Base-by-base conservation (phyloP, 257 asterid genomes). In the Vinca minor region DNA sequence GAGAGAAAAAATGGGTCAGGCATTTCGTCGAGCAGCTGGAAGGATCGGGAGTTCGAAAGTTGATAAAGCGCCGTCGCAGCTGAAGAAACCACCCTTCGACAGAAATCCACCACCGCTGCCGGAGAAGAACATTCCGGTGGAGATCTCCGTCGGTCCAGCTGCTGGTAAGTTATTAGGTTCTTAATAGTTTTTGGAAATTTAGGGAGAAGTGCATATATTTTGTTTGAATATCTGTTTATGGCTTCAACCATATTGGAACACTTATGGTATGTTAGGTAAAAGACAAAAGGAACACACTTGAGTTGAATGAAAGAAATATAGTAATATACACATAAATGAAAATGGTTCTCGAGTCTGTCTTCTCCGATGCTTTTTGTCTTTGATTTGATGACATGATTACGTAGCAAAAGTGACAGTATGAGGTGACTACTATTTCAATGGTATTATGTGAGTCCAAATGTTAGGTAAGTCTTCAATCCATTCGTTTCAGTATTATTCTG, bases 21-120 rank as follows among this genome's bases (percentile, higher is more conserved):
- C 98, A 81, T 83, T 91, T 78, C 94, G 98, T 78, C 92, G 98
- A 83, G 95, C 96, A 74, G 50, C 87, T 69, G 96, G 98, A 15
- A 86, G 92, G 88, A 81, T 82, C 64, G 82, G 79, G 48, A 75
- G 82, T 76, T 75, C 91, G 12, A 66, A 61, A 54, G 77, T 71
- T 10, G 88, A 77, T 48, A 58, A 82, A 64, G 23, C 83, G 61
- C 67, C 84, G 28, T 77, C 96, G 21, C 86, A 71, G 63, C 80
- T 78, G 63, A 79, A 74, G 55, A 87, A 90, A 29, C 81, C 90
- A 44, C 53, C 81, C n/a, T n/a, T n/a, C 31, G 83, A 70, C n/a
- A 75, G 31, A 71, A 67, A 46, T n/a, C n/a, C n/a, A 3, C 80
- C 81, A 53, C 76, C 53, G 38, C 38, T 7, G 68, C 81, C 15